A percentile compares a stretch with the other conserved stretches of the same genome.
These are phyloP conservation scores for Cyclotella kingstonii DNA, from an alignment of 108 stramenopile species.

Conservation along the genomic window DNA sequence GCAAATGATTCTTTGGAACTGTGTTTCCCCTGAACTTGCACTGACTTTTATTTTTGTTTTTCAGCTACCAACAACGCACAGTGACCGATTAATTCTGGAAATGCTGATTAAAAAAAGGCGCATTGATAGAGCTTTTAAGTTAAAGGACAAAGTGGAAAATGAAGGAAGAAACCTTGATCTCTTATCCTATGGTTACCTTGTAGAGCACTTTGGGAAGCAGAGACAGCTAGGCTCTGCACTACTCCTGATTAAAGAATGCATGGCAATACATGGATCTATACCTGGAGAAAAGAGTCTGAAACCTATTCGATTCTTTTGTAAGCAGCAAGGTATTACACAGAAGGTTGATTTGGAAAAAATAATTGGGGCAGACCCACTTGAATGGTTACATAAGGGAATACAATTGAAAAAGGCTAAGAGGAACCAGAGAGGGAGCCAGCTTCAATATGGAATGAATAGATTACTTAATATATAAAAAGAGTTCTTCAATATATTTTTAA, in stretches of 20 bases:
- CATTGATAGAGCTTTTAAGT: constrained; percentile 70
- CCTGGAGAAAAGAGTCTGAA: constrained; percentile 69
- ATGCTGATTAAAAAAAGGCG: constrained; percentile 78
- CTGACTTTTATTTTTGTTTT: background rate
- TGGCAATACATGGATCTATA: constrained; percentile 55
- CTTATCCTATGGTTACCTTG: constrained; percentile 67
- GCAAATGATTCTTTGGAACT: background rate
- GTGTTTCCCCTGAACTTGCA: background rate
- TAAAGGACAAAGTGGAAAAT: constrained; percentile 54
- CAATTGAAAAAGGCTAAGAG: constrained; percentile 53
- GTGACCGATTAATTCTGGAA: constrained; percentile 73
- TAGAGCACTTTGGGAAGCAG: constrained; percentile 68
- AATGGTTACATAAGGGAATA: constrained; percentile 74
- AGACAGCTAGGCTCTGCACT: constrained; percentile 76
- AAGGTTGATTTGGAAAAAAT: constrained; percentile 48
- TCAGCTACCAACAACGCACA: constrained; percentile 69
- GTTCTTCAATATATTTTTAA: too few species aligned
- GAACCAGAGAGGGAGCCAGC: constrained; percentile 48
- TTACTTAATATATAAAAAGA: constrained; percentile 45
- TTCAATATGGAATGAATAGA: constrained; percentile 41
- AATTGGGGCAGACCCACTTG: constrained; percentile 73
- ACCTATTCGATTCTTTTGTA: constrained; percentile 51
- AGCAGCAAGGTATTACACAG: constrained; percentile 46
- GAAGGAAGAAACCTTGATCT: constrained; percentile 67
- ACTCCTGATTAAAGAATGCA: constrained; percentile 77